Percentiles rank a stretch among this genome's conserved stretches.
These are phyloP conservation scores for Vanderwaltozyma tropicalis DNA, from an alignment of 805 yeast species.

Conservation along the genomic window DNA sequence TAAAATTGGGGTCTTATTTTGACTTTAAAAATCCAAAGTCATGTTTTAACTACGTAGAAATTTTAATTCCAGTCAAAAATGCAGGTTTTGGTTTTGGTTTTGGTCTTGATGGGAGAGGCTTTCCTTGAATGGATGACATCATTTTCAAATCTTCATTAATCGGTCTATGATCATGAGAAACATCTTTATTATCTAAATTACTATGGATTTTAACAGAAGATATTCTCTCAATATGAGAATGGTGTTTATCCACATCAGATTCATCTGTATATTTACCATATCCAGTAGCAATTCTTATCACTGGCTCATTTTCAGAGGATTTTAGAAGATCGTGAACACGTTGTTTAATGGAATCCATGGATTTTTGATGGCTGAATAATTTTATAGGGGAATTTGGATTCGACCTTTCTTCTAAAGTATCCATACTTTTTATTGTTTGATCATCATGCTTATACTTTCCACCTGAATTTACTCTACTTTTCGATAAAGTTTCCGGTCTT, in stretches of 20 bases:
- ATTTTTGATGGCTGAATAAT: constrained; percentile 1
- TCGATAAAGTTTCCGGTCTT: neutral
- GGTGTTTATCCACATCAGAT: neutral
- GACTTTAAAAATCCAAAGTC: too few relatives aligned
- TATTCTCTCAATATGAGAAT: too few relatives aligned
- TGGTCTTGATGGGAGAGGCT: too few relatives aligned
- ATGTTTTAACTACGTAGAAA: too few relatives aligned
- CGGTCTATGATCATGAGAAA: too few relatives aligned
- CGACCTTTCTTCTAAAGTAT: constrained; percentile 2
- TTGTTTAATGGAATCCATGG: constrained; percentile 38
- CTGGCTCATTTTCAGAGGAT: constrained; percentile 17
- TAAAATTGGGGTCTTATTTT: too few relatives aligned
- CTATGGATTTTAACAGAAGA: neutral
- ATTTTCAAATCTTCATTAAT: too few relatives aligned
- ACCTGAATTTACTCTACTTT: neutral
- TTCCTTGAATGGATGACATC: too few relatives aligned
- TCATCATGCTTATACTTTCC: neutral
- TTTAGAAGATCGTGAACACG: constrained; percentile 41
- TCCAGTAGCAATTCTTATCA: constrained; percentile 61
- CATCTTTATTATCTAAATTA: too few relatives aligned
- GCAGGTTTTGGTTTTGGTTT: too few relatives aligned
- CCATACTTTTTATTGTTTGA: neutral
- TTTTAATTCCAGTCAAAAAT: too few relatives aligned
- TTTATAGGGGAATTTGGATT: constrained; percentile 4
- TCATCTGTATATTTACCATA: constrained; percentile 66